phyloP scores from a whole-genome alignment of 306 rosid genomes.

The Glycine soja region DNA sequence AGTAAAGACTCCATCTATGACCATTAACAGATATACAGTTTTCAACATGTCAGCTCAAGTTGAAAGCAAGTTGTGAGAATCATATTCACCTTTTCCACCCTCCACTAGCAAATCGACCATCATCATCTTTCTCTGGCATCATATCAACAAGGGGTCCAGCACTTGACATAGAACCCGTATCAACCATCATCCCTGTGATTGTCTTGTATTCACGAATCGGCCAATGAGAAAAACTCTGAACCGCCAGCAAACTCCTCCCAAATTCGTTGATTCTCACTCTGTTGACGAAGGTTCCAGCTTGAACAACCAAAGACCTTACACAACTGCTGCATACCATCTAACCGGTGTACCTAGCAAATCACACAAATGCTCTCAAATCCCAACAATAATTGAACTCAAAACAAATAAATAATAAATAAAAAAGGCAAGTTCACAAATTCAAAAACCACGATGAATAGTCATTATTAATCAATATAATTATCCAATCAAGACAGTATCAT shows the following conservation, averaged over 20 bases:
- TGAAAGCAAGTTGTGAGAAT: conserved; percentile 4
- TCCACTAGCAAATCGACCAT: conserved; percentile 64
- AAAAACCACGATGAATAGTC: not conserved
- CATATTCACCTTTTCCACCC: conserved; percentile 79
- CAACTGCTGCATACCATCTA: conserved; percentile 73
- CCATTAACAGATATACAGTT: not conserved
- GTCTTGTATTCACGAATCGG: conserved; percentile 54
- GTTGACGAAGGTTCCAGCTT: conserved; percentile 54
- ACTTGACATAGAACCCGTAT: conserved; percentile 61
- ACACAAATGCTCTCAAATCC: conserved; percentile 3
- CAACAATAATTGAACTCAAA: conserved; percentile 24
- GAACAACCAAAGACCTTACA: conserved; percentile 65
- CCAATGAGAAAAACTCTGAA: conserved; percentile 38
- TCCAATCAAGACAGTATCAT: not conserved
- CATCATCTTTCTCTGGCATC: conserved; percentile 68
- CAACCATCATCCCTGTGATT: conserved; percentile 77
- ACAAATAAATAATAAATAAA: not conserved
- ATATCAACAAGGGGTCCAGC: conserved; percentile 56
- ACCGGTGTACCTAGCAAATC: conserved; percentile 38
- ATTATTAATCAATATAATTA: conserved; percentile 12
- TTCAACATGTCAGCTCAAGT: conserved; percentile 7
- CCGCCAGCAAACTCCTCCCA: conserved; percentile 53
- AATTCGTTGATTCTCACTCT: conserved; percentile 46
- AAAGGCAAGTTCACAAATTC: not conserved
- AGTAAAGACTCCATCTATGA: not conserved